A percentile compares a stretch with the other conserved stretches of the same genome.
Conservation (phyloP, 257 asterid genomes). For the Galeopsis tetrahit region DNA sequence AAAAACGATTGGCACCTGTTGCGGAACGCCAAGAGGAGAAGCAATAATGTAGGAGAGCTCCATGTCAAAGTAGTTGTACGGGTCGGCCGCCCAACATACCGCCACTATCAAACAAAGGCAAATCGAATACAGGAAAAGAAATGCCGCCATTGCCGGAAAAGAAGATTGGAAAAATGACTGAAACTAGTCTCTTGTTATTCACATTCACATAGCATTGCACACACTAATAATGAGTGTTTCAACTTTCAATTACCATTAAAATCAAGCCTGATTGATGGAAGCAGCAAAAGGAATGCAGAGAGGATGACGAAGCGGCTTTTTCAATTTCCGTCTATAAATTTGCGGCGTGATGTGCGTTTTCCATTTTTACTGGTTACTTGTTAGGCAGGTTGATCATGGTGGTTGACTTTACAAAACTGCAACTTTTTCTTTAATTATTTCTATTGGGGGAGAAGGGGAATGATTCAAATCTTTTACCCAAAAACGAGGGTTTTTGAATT, state of each 20-base stretch:
- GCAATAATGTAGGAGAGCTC: constrained; percentile 12
- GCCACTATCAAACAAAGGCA: neutral
- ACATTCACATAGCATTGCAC: neutral
- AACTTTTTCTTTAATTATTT: neutral
- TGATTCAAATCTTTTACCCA: neutral
- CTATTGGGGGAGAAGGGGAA: neutral
- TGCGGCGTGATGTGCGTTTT: constrained; percentile 17
- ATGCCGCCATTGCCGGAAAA: neutral
- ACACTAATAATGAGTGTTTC: neutral
- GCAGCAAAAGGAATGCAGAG: neutral
- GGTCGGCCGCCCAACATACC: neutral
- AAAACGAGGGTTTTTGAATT: no score
- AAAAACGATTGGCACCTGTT: neutral
- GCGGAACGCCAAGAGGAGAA: constrained; percentile 9
- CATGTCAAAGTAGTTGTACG: neutral
- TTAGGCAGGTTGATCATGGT: neutral
- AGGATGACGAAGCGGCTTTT: neutral
- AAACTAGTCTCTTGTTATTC: neutral
- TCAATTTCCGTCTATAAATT: neutral
- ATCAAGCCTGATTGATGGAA: neutral
- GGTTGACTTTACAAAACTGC: neutral
- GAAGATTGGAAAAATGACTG: neutral
- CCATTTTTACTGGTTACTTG: constrained; percentile 11
- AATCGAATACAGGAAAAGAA: neutral
- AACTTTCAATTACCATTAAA: neutral